Conservation (phyloP, 2,329 filamentous ascomycete genomes). For the Verticillium tricorpus region DNA sequence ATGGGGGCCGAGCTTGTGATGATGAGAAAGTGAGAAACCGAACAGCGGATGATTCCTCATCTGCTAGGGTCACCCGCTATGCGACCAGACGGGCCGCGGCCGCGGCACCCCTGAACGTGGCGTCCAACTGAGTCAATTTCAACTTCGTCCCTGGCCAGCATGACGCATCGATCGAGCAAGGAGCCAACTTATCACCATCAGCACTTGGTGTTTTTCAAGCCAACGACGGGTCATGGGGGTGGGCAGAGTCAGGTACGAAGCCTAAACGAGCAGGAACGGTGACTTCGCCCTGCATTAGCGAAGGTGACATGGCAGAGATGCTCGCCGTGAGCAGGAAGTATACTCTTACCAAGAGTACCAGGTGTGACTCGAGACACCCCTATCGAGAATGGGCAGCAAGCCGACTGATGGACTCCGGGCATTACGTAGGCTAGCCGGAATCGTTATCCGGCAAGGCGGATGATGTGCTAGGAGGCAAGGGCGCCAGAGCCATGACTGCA, state of each 20-base stretch:
- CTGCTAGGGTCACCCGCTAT: neutral
- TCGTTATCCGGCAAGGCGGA: neutral
- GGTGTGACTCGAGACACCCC: neutral
- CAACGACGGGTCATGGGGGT: neutral
- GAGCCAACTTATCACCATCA: neutral
- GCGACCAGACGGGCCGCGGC: constrained; percentile 5
- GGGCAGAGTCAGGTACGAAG: neutral
- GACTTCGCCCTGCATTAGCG: constrained; percentile 3
- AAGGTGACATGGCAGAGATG: neutral
- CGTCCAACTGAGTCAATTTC: neutral
- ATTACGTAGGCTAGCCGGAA: neutral
- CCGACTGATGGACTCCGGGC: neutral
- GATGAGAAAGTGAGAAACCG: neutral
- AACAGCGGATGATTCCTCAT: neutral
- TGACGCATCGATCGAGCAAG: neutral
- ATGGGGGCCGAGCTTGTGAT: neutral
- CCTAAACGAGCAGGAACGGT: neutral
- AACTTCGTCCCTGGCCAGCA: neutral
- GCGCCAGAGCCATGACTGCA: neutral
- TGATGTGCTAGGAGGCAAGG: neutral
- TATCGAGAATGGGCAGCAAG: neutral
- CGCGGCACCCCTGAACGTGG: constrained; percentile 2
- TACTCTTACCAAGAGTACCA: neutral
- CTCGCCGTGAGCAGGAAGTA: neutral
- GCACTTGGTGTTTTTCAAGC: neutral